Base-by-base conservation (phyloP, 495 filamentous ascomycete species). In the Talaromyces trachyspermus region DNA sequence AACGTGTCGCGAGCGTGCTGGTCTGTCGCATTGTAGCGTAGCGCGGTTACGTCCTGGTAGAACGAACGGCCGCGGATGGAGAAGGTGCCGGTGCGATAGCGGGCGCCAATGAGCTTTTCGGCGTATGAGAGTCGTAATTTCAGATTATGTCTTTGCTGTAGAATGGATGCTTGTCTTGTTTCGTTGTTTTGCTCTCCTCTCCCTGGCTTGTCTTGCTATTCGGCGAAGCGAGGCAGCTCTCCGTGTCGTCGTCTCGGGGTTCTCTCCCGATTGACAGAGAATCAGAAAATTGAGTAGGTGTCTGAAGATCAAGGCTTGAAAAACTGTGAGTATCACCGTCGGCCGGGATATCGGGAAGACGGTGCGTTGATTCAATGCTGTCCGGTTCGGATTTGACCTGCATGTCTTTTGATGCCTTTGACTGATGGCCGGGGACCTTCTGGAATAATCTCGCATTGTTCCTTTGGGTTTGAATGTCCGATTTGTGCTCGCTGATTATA, bases 91-190 rank as follows among this genome's bases (percentile, higher is more conserved):
- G 20, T 19, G 4, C 18, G 10, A 12, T 30, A 45, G 0, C 26
- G 10, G 2, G 20, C 42, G 14, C 25, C 42, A 17, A 45, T 45
- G 15, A 45, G 25, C 18, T 33, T 18, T 45, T 45, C 42, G 27
- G 42, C 42, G 42, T 45, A 24, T 5, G 26, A 18, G 2, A 45
- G 29, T 2, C 42, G 42, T 18, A 18, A 10, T 33, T 45, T 20
- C 20, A 45, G 15, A 24, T 32, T 45, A 45, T 6, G 7, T 45
- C 25, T 17, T 45, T 45, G 5, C 25, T 19, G 17, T 45, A 14
- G 6, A 26, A 45, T 5, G 39, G 23, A 26, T n/a, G 22, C 39
- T 42, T n/a, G 23, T 42, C 39, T 24, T 24, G 39, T 26, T 42
- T 9, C 4, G 22, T 26, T 14, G 39, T 15, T 42, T 42, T 42